phyloP scores from a whole-genome alignment of 345 rosid genomes.

The Euphorbia peplus region DNA sequence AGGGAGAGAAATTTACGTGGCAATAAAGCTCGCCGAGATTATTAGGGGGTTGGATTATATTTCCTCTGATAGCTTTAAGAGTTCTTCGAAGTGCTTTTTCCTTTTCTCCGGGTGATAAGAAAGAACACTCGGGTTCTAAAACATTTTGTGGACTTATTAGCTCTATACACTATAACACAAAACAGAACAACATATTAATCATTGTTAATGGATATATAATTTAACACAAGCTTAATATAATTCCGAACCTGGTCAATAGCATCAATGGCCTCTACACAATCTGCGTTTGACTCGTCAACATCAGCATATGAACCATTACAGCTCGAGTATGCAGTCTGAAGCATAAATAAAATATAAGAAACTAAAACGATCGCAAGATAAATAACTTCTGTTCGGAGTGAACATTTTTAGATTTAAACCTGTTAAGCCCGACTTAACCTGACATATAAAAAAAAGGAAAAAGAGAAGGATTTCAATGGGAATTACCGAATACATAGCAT shows the following conservation, averaged over 20 bases:
- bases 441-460: not conserved
- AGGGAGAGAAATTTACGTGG: slow-evolving; percentile 8
- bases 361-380: too few species aligned
- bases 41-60: not conserved
- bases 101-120: slow-evolving; percentile 11
- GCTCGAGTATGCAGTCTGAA: slow-evolving; percentile 7
- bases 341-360: too few species aligned
- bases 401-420: too few species aligned
- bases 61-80: slow-evolving; percentile 11
- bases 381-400: too few species aligned
- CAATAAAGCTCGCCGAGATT: slow-evolving; percentile 14
- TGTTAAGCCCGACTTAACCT: too few species aligned
- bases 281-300: slow-evolving; percentile 8
- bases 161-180: slow-evolving; percentile 9
- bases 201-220: not conserved
- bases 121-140: slow-evolving; percentile 19
- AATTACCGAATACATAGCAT: slow-evolving; percentile 22
- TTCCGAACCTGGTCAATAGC: slow-evolving; percentile 2
- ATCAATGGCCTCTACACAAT: slow-evolving; percentile 16
- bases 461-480: not conserved
- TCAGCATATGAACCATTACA: slow-evolving; percentile 17
- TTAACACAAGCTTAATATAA: not conserved
- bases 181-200: not conserved
- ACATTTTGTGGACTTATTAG: slow-evolving; percentile 10
- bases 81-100: slow-evolving; percentile 8